phyloP scores from a whole-genome alignment of 805 yeast species.

The Yarrowia sp. region DNA sequence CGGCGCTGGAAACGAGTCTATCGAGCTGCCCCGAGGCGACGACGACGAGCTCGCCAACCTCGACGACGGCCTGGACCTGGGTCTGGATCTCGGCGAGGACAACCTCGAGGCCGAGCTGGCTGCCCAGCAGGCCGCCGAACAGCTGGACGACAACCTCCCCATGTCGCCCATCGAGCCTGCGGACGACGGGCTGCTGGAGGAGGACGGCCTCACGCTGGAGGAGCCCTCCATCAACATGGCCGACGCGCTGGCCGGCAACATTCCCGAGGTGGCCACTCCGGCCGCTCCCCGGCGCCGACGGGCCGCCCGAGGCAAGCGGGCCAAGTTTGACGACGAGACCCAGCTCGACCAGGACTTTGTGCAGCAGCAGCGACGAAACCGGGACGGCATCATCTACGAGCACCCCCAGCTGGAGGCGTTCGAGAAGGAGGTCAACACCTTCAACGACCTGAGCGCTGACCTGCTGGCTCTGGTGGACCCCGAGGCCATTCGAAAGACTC shows the following conservation, averaged over 20 bases:
- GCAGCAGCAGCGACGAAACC: slow-evolving; percentile 32
- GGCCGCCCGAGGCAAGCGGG: slow-evolving; percentile 32
- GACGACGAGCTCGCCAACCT: slow-evolving; percentile 49
- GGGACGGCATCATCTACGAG: slow-evolving; percentile 24
- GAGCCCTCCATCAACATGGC: slow-evolving; percentile 33
- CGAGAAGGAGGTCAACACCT: slow-evolving; percentile 1
- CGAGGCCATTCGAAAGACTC: slow-evolving; percentile 23
- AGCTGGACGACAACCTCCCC: slow-evolving; percentile 22
- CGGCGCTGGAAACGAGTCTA: slow-evolving; percentile 57
- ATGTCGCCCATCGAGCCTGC: slow-evolving; percentile 38
- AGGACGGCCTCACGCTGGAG: slow-evolving; percentile 27
- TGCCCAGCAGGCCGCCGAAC: slow-evolving; percentile 30
- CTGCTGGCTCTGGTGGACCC: slow-evolving; percentile 20
- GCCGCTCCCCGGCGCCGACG: slow-evolving; percentile 4
- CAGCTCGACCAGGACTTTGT: slow-evolving; percentile 37
- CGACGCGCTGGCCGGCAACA: slow-evolving; percentile 34
- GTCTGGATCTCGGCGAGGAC: slow-evolving; percentile 58
- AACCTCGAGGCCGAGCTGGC: slow-evolving; percentile 53
- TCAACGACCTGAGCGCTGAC: slow-evolving; percentile 11
- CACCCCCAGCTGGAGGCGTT: slow-evolving; percentile 21
- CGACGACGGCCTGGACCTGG: slow-evolving; percentile 51
- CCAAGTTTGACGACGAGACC: slow-evolving; percentile 36
- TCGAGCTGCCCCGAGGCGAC: slow-evolving; percentile 68
- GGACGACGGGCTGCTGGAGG: slow-evolving; percentile 15
- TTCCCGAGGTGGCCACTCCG: slow-evolving; percentile 13